Evolutionary conservation across 345 rosid genomes (phyloP).

Genomic region (Cardiospermum halicacabum): DNA sequence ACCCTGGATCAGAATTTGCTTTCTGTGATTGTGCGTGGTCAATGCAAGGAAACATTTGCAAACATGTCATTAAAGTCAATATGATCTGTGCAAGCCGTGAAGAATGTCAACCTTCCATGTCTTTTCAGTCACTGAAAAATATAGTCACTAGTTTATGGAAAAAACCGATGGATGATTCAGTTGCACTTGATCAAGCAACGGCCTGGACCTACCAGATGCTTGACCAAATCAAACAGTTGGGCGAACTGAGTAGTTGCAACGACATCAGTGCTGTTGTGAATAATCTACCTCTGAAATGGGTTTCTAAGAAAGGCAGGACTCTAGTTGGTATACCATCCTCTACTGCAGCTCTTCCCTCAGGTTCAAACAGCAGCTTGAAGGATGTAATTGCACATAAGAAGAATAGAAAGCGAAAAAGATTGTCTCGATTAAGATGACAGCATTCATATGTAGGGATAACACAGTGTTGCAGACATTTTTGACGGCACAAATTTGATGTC

Average conservation of each 20-base stretch:
- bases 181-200: conserved; percentile 60
- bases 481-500: background rate
- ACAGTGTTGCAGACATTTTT: background rate
- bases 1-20: conserved; percentile 92
- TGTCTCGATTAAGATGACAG: conserved; percentile 43
- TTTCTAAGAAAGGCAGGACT: conserved; percentile 71
- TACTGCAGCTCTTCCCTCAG: conserved; percentile 29
- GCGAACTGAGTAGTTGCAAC: conserved; percentile 46
- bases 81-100: conserved; percentile 44
- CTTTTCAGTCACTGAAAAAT: conserved; percentile 56
- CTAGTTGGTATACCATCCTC: conserved; percentile 70
- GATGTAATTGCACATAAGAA: conserved; percentile 20
- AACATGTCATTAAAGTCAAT: conserved; percentile 86
- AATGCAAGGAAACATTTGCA: conserved; percentile 89
- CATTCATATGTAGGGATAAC: background rate
- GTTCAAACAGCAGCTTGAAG: conserved; percentile 24
- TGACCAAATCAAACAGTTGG: conserved; percentile 72
- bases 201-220: conserved; percentile 78
- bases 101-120: conserved; percentile 54
- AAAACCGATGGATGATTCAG: conserved; percentile 74
- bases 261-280: conserved; percentile 59
- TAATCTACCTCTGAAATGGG: conserved; percentile 72
- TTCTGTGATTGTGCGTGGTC: conserved; percentile 92
- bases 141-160: conserved; percentile 44
- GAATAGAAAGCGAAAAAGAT: conserved; percentile 43